phyloP scores from a whole-genome alignment of 208 protist genomes.

The Leishmania braziliensis region DNA sequence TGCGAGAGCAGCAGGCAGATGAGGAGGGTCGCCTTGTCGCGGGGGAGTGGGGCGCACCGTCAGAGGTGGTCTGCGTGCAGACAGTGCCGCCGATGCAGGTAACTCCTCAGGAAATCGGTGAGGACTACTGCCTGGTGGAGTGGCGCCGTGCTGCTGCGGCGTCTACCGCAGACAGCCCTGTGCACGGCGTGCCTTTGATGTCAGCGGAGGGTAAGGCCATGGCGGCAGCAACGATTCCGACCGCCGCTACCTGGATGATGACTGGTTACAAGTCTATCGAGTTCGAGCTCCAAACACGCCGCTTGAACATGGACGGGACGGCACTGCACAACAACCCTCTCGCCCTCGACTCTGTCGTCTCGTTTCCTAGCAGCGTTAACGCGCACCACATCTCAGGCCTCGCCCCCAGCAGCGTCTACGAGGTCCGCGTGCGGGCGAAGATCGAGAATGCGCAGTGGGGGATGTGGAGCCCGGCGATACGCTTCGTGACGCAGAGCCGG shows the following conservation, averaged over 20 bases:
- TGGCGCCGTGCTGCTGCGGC: conserved; percentile 61
- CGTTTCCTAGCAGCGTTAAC: conserved; percentile 47
- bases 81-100: conserved; percentile 79
- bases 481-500: conserved; percentile 84
- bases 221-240: conserved; percentile 10
- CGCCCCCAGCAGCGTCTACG: conserved; percentile 86
- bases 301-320: conserved; percentile 59
- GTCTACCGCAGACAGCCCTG: not conserved
- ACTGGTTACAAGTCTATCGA: conserved; percentile 39
- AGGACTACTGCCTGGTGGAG: conserved; percentile 88
- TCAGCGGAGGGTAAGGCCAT: not conserved
- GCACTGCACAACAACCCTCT: conserved; percentile 59
- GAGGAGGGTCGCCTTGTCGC: conserved; percentile 51
- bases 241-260: conserved; percentile 15
- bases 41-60: conserved; percentile 65
- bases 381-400: conserved; percentile 69
- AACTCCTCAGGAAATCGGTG: conserved; percentile 84
- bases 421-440: conserved; percentile 75
- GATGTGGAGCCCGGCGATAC: conserved; percentile 79
- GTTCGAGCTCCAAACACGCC: conserved; percentile 78
- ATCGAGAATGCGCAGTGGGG: conserved; percentile 79
- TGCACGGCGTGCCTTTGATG: not conserved
- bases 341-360: conserved; percentile 56
- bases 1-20: conserved; percentile 84
- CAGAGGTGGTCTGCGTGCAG: conserved; percentile 56